A percentile compares a stretch with the other conserved stretches of the same genome.
Evolutionary conservation across 257 asterid species (phyloP).

Genomic region (Datura wrightii): DNA sequence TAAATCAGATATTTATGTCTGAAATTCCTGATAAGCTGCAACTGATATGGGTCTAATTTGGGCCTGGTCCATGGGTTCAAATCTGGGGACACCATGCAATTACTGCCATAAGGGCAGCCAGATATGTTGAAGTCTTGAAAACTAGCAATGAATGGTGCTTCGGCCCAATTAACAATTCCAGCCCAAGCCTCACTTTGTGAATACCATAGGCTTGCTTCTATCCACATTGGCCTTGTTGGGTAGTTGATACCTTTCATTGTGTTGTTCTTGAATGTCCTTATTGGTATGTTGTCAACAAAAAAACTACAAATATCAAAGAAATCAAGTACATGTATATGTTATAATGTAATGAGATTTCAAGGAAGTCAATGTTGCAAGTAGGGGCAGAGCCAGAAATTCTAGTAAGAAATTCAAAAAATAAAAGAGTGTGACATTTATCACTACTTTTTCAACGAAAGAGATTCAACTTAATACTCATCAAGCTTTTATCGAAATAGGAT

Average conservation of each 20-base stretch:
- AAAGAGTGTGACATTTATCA: too few relatives aligned
- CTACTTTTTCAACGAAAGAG: too few relatives aligned
- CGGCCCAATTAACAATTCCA: constrained; percentile 29
- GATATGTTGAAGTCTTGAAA: constrained; percentile 28
- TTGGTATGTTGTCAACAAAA: constrained; percentile 25
- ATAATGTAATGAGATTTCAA: background rate
- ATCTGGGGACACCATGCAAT: background rate
- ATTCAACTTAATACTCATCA: too few relatives aligned
- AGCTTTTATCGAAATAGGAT: too few relatives aligned
- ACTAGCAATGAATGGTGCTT: constrained; percentile 26
- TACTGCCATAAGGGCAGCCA: constrained; percentile 24
- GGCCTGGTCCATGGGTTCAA: background rate
- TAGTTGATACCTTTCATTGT: background rate
- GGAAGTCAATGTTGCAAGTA: background rate
- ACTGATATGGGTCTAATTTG: background rate
- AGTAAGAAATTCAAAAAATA: background rate
- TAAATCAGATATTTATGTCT: background rate
- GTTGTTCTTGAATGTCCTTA: constrained; percentile 31
- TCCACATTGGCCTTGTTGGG: constrained; percentile 31
- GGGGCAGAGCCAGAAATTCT: background rate
- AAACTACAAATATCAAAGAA: background rate
- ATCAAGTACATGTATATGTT: background rate
- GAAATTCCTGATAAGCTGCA: background rate
- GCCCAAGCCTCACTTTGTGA: constrained; percentile 26
- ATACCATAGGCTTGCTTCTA: constrained; percentile 29